Evolutionary conservation across 1,284 basidiomycete genomes (phyloP), one percentile per base, ranked within the genome.

Genomic region (Cryptococcus sp.): DNA sequence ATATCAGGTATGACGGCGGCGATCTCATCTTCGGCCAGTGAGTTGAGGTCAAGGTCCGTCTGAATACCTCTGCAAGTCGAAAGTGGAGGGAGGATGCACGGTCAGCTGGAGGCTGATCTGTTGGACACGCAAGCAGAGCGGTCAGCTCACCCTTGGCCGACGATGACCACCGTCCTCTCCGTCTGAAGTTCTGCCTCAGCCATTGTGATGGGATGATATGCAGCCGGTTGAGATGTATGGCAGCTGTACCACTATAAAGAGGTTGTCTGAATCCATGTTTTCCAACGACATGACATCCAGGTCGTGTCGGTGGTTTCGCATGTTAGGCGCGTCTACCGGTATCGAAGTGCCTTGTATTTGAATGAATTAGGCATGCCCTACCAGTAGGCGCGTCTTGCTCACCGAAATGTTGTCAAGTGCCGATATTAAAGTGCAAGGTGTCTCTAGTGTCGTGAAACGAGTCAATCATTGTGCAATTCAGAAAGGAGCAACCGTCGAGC

Each of bases 21-120:
- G 8, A 68, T 66, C 49, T 74, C 72, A 23, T 69, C 63, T 34
- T 76, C 73, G 15, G 66, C 69, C 20, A 80, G 73, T 10, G 73
- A 66, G 62, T 78, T 72, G 46, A 79, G 69, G 52, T 79, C 76
- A 46, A 78, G 68, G 58, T 80, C 78, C 50, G 73, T 75, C 53
- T 75, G 70, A 52, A 72, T 62, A 52, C 72, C 73, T 37, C 73
- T 71, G 53, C 25, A 49, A 23, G 16, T 46, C 43, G 57, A 49
- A 53, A 40, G 20, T 23, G 16, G 38, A 17, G 17, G 19, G 38
- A 8, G 25, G 29, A 43, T 44, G 5, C 39, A 2, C 20, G 26
- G 23, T 50, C 34, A 41, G 25, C 16, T 17, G 2, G 26, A 20
- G 19, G 39, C 44, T 34, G 47, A 46, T 15, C 3, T 4, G 20